Conservation (phyloP, 2,329 filamentous ascomycete species). For the Phialophora expanda region DNA sequence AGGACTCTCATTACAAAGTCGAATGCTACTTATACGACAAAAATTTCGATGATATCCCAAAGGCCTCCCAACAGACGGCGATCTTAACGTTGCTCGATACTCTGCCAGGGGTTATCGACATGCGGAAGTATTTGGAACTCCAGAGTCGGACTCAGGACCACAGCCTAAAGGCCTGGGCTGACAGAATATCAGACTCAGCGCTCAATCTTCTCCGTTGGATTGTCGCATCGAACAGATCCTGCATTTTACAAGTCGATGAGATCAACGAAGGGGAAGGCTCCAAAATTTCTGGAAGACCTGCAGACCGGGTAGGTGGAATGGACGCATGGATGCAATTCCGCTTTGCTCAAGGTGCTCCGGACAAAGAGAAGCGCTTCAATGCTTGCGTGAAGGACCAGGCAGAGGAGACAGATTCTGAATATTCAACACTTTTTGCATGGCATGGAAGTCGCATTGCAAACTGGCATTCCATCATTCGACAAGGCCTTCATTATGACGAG, state of each 20-base stretch:
- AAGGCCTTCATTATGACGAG: conserved; percentile 75
- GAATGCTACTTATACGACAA: conserved; percentile 44
- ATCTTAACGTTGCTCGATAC: conserved; percentile 48
- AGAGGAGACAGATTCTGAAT: conserved; percentile 46
- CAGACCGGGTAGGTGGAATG: conserved; percentile 67
- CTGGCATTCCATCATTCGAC: conserved; percentile 88
- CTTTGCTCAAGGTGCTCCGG: conserved; percentile 84
- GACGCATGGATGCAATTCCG: conserved; percentile 77
- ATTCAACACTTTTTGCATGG: conserved; percentile 82
- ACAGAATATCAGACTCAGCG: conserved; percentile 67
- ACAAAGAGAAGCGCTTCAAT: conserved; percentile 79
- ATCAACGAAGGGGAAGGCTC: conserved; percentile 34
- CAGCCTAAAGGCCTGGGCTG: conserved; percentile 59
- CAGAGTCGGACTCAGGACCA: conserved; percentile 46
- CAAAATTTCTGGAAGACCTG: background rate
- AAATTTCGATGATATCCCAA: conserved; percentile 49
- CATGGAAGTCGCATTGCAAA: conserved; percentile 78
- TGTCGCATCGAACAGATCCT: conserved; percentile 85
- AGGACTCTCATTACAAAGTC: background rate
- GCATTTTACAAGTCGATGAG: conserved; percentile 75
- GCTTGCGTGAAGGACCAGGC: conserved; percentile 61
- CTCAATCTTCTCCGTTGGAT: conserved; percentile 81
- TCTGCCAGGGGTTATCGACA: conserved; percentile 48
- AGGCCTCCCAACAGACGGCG: conserved; percentile 40
- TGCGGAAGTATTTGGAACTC: conserved; percentile 53